Evolutionary conservation across 352 stramenopile species (phyloP).

Genomic region (Globisporangium recalcitrans): DNA sequence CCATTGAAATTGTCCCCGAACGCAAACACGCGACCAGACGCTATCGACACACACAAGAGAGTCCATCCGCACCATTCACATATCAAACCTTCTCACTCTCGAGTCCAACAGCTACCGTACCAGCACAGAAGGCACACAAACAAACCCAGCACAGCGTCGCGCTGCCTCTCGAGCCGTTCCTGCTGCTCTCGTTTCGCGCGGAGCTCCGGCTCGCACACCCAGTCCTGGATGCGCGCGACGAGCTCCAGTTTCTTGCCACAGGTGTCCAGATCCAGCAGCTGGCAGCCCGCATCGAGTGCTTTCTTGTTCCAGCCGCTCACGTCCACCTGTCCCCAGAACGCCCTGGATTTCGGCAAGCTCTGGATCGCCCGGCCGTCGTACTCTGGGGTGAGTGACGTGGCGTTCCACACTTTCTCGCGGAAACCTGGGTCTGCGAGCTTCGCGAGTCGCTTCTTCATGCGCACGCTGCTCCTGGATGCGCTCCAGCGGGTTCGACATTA

Average conservation of each 20-base stretch:
- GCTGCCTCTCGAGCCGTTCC: constrained; percentile 29
- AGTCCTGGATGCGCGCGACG: constrained; percentile 64
- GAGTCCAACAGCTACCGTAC: background rate
- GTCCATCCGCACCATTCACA: no score
- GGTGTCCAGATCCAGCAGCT: constrained; percentile 46
- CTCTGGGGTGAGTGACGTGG: constrained; percentile 23
- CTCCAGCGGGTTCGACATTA: constrained; percentile 46
- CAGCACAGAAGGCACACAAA: background rate
- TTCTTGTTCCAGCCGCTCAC: constrained; percentile 45
- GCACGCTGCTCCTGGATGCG: constrained; percentile 51
- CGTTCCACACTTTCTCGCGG: constrained; percentile 52
- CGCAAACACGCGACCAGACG: constrained; percentile 55
- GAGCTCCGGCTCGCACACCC: constrained; percentile 58
- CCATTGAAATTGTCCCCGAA: constrained; percentile 63
- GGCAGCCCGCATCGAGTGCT: constrained; percentile 51
- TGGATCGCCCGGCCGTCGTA: constrained; percentile 45
- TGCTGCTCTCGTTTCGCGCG: constrained; percentile 27
- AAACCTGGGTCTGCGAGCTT: constrained; percentile 38
- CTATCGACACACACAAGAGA: constrained; percentile 19
- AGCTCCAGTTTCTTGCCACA: constrained; percentile 58
- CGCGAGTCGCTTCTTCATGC: constrained; percentile 39
- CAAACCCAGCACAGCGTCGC: constrained; percentile 41
- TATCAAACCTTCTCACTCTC: no score
- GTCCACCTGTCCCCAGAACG: constrained; percentile 53
- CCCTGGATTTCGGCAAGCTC: constrained; percentile 53